phyloP scores from a whole-genome alignment of 495 filamentous ascomycete species.

The Penicillium desertorum region DNA sequence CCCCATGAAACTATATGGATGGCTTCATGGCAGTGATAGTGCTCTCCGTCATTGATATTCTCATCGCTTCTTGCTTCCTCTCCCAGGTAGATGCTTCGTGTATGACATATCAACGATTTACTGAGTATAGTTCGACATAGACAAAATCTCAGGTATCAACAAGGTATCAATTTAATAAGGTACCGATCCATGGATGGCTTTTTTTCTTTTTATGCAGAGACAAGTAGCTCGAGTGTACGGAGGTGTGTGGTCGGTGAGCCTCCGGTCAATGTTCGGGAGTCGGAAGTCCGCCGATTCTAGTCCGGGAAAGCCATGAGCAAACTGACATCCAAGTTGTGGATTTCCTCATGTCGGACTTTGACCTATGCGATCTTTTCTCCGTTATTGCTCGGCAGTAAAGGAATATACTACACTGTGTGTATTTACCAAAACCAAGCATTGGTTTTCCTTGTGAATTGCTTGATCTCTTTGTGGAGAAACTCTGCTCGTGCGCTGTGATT shows the following conservation, averaged over 20 bases:
- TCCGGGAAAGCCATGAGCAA: constrained; percentile 17
- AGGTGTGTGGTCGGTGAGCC: not conserved
- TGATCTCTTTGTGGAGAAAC: not conserved
- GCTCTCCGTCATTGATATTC: too few relatives aligned
- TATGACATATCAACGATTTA: too few relatives aligned
- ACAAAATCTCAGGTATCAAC: too few relatives aligned
- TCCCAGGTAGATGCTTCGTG: too few relatives aligned
- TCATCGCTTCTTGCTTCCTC: too few relatives aligned
- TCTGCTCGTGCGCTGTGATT: not conserved
- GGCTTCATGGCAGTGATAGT: too few relatives aligned
- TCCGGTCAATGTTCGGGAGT: constrained; percentile 15
- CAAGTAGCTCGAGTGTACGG: not conserved
- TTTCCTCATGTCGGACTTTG: constrained; percentile 10
- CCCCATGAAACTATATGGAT: too few relatives aligned
- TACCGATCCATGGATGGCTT: too few relatives aligned
- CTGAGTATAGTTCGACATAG: too few relatives aligned
- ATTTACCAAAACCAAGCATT: not conserved
- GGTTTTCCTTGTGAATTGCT: not conserved
- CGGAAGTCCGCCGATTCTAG: constrained; percentile 11
- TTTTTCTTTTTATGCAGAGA: not conserved
- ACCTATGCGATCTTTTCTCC: not conserved
- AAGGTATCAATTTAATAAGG: too few relatives aligned
- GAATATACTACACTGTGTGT: not conserved
- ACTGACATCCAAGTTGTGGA: constrained; percentile 9
- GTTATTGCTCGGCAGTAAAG: not conserved